Evolutionary conservation across 2,329 filamentous ascomycete species (phyloP).

Genomic region (Paraphoma sp.): DNA sequence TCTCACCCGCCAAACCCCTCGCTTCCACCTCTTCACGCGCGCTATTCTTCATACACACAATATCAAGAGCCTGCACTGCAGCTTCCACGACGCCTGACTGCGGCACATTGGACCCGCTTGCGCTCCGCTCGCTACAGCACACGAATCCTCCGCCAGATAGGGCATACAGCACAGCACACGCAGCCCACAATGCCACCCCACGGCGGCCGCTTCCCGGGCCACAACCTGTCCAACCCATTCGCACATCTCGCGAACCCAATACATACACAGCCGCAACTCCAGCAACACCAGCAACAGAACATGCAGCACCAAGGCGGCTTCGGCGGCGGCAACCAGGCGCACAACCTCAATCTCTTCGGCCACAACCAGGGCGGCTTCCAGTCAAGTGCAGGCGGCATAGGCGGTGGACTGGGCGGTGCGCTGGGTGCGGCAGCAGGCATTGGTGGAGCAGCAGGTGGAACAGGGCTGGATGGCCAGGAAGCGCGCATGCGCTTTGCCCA

Average conservation of each 20-base stretch:
- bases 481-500: conserved; percentile 87
- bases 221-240: conserved; percentile 66
- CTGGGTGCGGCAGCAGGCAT: conserved; percentile 62
- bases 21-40: background rate
- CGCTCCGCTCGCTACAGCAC: conserved; percentile 5
- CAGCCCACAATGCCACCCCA: conserved; percentile 62
- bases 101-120: background rate
- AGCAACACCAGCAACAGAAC: conserved; percentile 56
- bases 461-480: conserved; percentile 84
- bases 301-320: conserved; percentile 73
- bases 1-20: background rate
- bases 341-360: conserved; percentile 66
- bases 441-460: conserved; percentile 58
- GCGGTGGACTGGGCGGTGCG: conserved; percentile 64
- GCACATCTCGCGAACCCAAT: conserved; percentile 55
- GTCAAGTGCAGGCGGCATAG: conserved; percentile 59
- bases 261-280: conserved; percentile 55
- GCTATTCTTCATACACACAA: background rate
- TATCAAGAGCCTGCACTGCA: background rate
- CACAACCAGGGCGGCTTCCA: conserved; percentile 49
- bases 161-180: conserved; percentile 13
- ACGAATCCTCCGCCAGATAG: background rate
- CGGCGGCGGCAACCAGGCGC: conserved; percentile 58
- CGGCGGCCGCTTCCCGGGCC: conserved; percentile 64
- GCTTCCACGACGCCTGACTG: background rate